These are phyloP conservation scores for Neofusicoccum sp. DNA, from an alignment of 2,329 filamentous ascomycete genomes.

Conservation along the genomic window DNA sequence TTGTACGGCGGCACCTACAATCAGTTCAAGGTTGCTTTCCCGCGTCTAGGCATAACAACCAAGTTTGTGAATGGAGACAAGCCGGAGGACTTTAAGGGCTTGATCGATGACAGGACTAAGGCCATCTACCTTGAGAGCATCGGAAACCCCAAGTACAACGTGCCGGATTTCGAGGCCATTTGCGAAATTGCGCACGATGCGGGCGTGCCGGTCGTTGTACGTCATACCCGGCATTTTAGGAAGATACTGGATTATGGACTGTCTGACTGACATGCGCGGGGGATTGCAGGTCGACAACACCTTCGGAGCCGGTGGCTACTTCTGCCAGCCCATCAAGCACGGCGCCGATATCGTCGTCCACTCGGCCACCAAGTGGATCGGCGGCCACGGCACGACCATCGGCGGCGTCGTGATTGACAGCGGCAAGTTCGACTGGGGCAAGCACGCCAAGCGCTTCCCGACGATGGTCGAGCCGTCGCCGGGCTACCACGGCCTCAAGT, in stretches of 20 bases:
- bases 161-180: constrained; percentile 87
- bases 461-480: constrained; percentile 86
- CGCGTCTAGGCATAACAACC: constrained; percentile 80
- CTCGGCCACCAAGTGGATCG: constrained; percentile 96
- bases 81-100: constrained; percentile 71
- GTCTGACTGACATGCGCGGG: neutral
- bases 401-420: constrained; percentile 82
- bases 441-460: constrained; percentile 79
- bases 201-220: constrained; percentile 55
- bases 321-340: constrained; percentile 79
- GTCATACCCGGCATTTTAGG: constrained; percentile 18
- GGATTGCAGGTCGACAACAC: constrained; percentile 77
- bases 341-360: constrained; percentile 93
- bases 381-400: constrained; percentile 90
- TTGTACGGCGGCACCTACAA: constrained; percentile 96
- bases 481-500: constrained; percentile 90
- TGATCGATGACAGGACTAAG: constrained; percentile 92
- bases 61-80: constrained; percentile 85
- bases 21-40: constrained; percentile 88
- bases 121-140: constrained; percentile 89
- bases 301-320: constrained; percentile 90
- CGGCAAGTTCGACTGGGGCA: constrained; percentile 93
- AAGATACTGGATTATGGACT: neutral
- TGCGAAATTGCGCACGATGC: constrained; percentile 72
- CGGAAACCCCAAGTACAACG: constrained; percentile 89